Evolutionary conservation across 345 rosid species (phyloP).

Genomic region (Acer negundo): DNA sequence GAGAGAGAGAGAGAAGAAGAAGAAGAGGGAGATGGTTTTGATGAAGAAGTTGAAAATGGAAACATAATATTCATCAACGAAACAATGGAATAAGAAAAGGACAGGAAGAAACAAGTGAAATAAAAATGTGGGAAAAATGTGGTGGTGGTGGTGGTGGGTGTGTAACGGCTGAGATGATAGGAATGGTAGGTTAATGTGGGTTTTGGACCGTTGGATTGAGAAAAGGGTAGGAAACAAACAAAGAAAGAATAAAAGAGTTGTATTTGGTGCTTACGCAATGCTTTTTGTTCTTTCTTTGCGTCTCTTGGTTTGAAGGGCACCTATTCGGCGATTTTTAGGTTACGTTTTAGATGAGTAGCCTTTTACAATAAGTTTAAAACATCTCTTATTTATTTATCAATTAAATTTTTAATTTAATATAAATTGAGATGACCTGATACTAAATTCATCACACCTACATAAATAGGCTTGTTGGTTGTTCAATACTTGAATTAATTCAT

Average conservation of each 20-base stretch:
- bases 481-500: too few species aligned
- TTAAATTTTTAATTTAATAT: too few species aligned
- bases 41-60: constrained; percentile 3
- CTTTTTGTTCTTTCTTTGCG: constrained; percentile 30
- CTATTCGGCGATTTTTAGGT: constrained; percentile 18
- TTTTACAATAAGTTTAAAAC: background rate
- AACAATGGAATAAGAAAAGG: constrained; percentile 17
- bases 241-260: background rate
- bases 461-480: too few species aligned
- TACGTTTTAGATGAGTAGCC: constrained; percentile 16
- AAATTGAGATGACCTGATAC: too few species aligned
- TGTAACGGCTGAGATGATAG: constrained; percentile 28
- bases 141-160: background rate
- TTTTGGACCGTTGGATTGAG: constrained; percentile 36
- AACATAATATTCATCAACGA: constrained; percentile 30
- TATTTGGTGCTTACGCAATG: constrained; percentile 32
- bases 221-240: background rate
- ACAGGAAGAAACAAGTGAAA: constrained; percentile 15
- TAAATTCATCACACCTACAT: too few species aligned
- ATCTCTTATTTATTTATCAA: too few species aligned
- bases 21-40: constrained; percentile 8
- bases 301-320: constrained; percentile 24
- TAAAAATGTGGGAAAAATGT: constrained; percentile 13
- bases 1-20: too few species aligned
- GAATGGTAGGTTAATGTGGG: constrained; percentile 37